phyloP scores from a whole-genome alignment of 2,329 filamentous ascomycete species.

The Epichloe sp. region DNA sequence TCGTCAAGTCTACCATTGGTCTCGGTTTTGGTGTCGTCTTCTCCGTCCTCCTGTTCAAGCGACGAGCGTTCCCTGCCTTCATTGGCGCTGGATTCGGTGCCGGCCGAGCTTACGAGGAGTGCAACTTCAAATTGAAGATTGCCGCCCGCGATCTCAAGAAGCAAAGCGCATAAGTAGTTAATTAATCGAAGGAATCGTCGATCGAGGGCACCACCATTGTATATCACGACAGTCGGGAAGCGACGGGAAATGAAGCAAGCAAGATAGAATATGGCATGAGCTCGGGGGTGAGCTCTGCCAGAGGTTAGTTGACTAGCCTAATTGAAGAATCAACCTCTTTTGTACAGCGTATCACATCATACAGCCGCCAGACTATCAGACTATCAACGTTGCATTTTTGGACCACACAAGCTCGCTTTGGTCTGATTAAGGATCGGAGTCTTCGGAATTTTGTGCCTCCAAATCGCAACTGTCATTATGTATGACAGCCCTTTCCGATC shows the following conservation, averaged over 20 bases:
- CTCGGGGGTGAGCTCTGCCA: neutral
- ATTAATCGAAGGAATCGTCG: neutral
- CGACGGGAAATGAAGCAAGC: conserved; percentile 6
- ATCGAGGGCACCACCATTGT: conserved; percentile 10
- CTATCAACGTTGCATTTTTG: neutral
- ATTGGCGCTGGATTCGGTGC: conserved; percentile 90
- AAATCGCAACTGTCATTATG: conserved; percentile 6
- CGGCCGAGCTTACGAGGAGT: conserved; percentile 95
- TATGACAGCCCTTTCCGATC: conserved; percentile 4
- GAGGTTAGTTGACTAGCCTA: conserved; percentile 1
- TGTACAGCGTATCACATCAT: neutral
- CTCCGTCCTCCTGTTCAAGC: conserved; percentile 95
- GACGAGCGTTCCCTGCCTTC: conserved; percentile 94
- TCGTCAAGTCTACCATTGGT: conserved; percentile 92
- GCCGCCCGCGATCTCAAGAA: conserved; percentile 45
- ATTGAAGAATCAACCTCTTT: neutral
- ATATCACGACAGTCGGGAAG: conserved; percentile 14
- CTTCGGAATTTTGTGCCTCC: conserved; percentile 9
- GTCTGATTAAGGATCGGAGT: neutral
- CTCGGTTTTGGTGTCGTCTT: conserved; percentile 97
- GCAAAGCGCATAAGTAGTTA: conserved; percentile 24
- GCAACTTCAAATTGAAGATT: conserved; percentile 66
- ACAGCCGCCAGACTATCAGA: neutral
- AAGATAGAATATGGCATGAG: conserved; percentile 7
- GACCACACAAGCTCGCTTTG: neutral